Percentiles rank a stretch among this genome's conserved stretches.
Evolutionary conservation across 2,329 filamentous ascomycete species (phyloP).

Genomic region (Phialemonium atrogriseum): DNA sequence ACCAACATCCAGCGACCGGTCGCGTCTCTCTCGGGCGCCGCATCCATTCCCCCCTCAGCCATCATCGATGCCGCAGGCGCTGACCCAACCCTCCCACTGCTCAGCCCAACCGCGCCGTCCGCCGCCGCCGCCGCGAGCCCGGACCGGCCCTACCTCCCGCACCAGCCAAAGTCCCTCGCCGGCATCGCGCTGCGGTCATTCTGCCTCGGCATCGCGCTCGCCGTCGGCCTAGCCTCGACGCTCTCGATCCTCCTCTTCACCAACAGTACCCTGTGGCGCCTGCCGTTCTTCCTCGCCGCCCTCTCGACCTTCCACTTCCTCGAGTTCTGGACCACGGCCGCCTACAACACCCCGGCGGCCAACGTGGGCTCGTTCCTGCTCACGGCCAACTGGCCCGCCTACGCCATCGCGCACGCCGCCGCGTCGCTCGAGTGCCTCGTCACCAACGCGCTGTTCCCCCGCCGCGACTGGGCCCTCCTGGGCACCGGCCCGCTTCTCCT

Average conservation of each 20-base stretch:
- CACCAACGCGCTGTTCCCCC: slow-evolving; percentile 47
- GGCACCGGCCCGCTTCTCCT: slow-evolving; percentile 32
- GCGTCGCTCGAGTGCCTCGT: slow-evolving; percentile 67
- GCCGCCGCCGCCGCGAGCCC: slow-evolving; percentile 17
- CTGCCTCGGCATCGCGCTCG: slow-evolving; percentile 38
- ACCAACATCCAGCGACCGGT: not conserved
- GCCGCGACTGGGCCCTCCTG: slow-evolving; percentile 35
- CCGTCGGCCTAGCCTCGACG: slow-evolving; percentile 24
- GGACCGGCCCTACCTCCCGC: slow-evolving; percentile 27
- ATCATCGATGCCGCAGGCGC: slow-evolving; percentile 3
- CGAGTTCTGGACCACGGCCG: slow-evolving; percentile 86
- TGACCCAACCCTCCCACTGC: slow-evolving; percentile 12
- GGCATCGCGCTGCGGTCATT: slow-evolving; percentile 53
- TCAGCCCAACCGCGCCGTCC: slow-evolving; percentile 20
- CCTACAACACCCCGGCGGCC: slow-evolving; percentile 69
- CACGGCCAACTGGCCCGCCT: slow-evolving; percentile 73
- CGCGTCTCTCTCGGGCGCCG: not conserved
- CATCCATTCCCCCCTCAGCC: slow-evolving; percentile 2
- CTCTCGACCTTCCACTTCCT: slow-evolving; percentile 88
- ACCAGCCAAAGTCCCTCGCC: slow-evolving; percentile 46
- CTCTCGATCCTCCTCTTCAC: slow-evolving; percentile 25
- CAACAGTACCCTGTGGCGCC: slow-evolving; percentile 46
- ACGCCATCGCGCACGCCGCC: slow-evolving; percentile 71
- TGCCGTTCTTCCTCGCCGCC: slow-evolving; percentile 57
- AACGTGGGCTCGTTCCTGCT: slow-evolving; percentile 73